Evolutionary conservation across 805 yeast genomes (phyloP).

Genomic region (Metschnikowia proteae): DNA sequence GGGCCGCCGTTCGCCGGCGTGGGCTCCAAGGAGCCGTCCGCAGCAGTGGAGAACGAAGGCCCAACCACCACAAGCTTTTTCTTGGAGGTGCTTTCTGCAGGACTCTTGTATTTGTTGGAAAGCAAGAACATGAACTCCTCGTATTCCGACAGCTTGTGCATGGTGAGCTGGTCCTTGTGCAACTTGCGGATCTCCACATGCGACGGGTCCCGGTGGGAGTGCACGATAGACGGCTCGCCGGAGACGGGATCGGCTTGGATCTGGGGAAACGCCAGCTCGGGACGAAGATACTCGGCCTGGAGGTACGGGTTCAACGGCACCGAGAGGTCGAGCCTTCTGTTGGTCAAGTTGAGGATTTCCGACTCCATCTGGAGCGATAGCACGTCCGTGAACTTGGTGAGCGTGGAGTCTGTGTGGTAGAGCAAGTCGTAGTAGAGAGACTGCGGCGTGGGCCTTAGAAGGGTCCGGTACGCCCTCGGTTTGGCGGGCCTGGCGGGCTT

Average conservation of each 20-base stretch:
- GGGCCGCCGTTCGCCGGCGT: constrained; percentile 14
- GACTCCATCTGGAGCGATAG: constrained; percentile 80
- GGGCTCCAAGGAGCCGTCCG: constrained; percentile 17
- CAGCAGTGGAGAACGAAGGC: constrained; percentile 20
- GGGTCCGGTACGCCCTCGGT: constrained; percentile 73
- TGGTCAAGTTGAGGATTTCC: constrained; percentile 76
- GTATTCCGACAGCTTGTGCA: constrained; percentile 74
- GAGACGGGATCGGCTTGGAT: constrained; percentile 38
- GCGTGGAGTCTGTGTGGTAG: constrained; percentile 72
- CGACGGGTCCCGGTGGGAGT: constrained; percentile 31
- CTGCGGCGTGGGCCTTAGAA: constrained; percentile 75
- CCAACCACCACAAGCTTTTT: constrained; percentile 40
- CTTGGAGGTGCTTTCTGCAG: constrained; percentile 35
- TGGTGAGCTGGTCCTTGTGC: constrained; percentile 39
- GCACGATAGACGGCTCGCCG: constrained; percentile 28
- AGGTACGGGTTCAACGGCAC: constrained; percentile 69
- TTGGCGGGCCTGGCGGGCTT: constrained; percentile 23
- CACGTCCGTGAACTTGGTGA: constrained; percentile 72
- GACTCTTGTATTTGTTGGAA: constrained; percentile 36
- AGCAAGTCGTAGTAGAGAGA: constrained; percentile 82
- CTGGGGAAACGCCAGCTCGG: constrained; percentile 47
- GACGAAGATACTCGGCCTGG: constrained; percentile 45
- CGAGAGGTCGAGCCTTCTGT: constrained; percentile 70
- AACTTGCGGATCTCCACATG: constrained; percentile 30
- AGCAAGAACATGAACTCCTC: constrained; percentile 77